phyloP scores from a whole-genome alignment of 1,284 basidiomycete species.

The Trichosporon sp. region DNA sequence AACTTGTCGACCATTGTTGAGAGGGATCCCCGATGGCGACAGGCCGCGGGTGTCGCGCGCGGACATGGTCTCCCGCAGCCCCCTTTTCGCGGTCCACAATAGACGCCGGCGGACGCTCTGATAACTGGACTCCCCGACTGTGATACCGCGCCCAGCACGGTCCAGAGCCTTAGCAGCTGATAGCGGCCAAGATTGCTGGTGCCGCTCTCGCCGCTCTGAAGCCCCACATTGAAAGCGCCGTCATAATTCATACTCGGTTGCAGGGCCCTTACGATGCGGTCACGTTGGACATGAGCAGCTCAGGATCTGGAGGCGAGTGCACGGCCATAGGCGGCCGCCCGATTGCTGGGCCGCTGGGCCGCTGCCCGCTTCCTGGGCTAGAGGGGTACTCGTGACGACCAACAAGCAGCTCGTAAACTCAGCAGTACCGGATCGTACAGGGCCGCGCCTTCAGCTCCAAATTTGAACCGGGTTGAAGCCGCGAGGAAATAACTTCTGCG shows the following conservation, averaged over 20 bases:
- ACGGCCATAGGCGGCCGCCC: not conserved
- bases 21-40: too few species aligned
- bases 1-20: not conserved
- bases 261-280: not conserved
- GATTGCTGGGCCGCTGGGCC: not conserved
- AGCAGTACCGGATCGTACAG: not conserved
- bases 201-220: not conserved
- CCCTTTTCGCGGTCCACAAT: not conserved
- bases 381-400: not conserved
- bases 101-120: not conserved
- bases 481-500: not conserved
- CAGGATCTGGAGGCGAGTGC: not conserved
- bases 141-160: not conserved
- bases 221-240: not conserved
- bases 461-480: not conserved
- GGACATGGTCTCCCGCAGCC: too few species aligned
- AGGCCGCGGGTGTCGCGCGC: too few species aligned
- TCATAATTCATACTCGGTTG: not conserved
- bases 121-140: not conserved
- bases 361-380: not conserved
- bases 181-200: not conserved
- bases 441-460: not conserved
- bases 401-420: too few species aligned
- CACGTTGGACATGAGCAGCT: conserved; percentile 13
- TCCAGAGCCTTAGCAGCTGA: not conserved